Evolutionary conservation across 331 rosid genomes (phyloP).

Genomic region (Malus hybrid): DNA sequence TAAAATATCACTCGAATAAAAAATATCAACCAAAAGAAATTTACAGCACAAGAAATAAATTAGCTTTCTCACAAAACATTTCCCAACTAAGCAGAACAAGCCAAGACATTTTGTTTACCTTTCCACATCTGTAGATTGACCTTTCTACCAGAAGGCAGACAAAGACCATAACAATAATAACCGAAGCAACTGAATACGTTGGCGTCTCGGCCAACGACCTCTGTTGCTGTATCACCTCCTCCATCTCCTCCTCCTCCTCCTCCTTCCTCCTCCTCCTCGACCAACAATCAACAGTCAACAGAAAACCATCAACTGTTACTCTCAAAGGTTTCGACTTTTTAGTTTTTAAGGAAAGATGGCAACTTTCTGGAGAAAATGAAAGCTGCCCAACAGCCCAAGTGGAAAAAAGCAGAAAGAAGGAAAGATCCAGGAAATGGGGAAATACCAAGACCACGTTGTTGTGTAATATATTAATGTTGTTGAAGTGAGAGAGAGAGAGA

Average conservation of each 20-base stretch:
- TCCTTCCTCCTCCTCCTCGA: slow-evolving; percentile 24
- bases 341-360: not conserved
- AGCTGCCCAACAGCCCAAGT: not conserved
- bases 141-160: slow-evolving; percentile 74
- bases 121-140: slow-evolving; percentile 72
- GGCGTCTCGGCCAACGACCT: slow-evolving; percentile 92
- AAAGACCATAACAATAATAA: slow-evolving; percentile 80
- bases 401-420: not conserved
- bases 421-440: slow-evolving; percentile 32
- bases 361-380: slow-evolving; percentile 5
- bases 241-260: slow-evolving; percentile 37
- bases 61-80: not conserved
- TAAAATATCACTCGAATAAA: no score
- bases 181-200: slow-evolving; percentile 88
- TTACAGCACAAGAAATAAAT: no score
- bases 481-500: slow-evolving; percentile 14
- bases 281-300: not conserved
- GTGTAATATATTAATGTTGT: slow-evolving; percentile 1
- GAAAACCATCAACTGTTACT: slow-evolving; percentile 1
- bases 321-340: not conserved
- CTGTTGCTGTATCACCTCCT: slow-evolving; percentile 29
- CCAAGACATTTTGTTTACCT: slow-evolving; percentile 30
- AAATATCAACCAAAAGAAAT: no score
- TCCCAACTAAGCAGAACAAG: slow-evolving; percentile 17
- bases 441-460: not conserved